phyloP scores from a whole-genome alignment of 1,139 yeast genomes.

The Yamadazyma siamensis region DNA sequence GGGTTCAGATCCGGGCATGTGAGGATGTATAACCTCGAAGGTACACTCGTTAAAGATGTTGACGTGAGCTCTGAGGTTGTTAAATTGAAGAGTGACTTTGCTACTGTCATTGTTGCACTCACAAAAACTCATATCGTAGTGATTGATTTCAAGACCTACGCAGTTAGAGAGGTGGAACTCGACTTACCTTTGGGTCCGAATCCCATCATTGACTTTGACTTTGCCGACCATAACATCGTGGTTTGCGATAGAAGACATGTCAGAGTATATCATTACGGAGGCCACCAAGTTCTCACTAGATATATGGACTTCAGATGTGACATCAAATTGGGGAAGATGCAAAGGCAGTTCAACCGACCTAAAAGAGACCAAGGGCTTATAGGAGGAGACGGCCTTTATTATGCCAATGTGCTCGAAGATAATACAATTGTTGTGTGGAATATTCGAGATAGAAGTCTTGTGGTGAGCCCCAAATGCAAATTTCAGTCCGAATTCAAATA shows the following conservation, averaged over 20 bases:
- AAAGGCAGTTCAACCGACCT: slow-evolving; percentile 14
- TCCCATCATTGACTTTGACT: slow-evolving; percentile 44
- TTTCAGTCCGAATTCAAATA: slow-evolving; percentile 15
- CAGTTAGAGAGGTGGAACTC: slow-evolving; percentile 8
- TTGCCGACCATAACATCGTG: slow-evolving; percentile 44
- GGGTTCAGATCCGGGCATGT: slow-evolving; percentile 25
- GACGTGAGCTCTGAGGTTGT: slow-evolving; percentile 14
- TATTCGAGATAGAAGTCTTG: slow-evolving; percentile 25
- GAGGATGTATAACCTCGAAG: slow-evolving; percentile 26
- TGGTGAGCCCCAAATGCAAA: slow-evolving; percentile 7
- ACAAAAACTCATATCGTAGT: slow-evolving; percentile 18
- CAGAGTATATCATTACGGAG: slow-evolving; percentile 22
- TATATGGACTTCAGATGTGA: slow-evolving; percentile 14
- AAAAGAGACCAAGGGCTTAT: slow-evolving; percentile 16
- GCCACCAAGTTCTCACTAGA: slow-evolving; percentile 4
- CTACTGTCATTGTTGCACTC: slow-evolving; percentile 21
- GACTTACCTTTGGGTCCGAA: slow-evolving; percentile 6
- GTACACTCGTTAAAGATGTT: slow-evolving; percentile 16
- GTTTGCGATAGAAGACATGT: slow-evolving; percentile 24
- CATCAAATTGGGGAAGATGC: slow-evolving; percentile 18
- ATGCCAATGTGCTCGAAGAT: slow-evolving; percentile 33
- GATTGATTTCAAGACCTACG: slow-evolving; percentile 18
- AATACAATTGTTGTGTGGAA: slow-evolving; percentile 41
- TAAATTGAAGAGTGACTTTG: slow-evolving; percentile 31
- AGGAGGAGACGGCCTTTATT: slow-evolving; percentile 39